A percentile compares a stretch with the other conserved stretches of the same genome.
Conservation (phyloP, 139 green algal species). For the Diplosphaera chodatii region DNA sequence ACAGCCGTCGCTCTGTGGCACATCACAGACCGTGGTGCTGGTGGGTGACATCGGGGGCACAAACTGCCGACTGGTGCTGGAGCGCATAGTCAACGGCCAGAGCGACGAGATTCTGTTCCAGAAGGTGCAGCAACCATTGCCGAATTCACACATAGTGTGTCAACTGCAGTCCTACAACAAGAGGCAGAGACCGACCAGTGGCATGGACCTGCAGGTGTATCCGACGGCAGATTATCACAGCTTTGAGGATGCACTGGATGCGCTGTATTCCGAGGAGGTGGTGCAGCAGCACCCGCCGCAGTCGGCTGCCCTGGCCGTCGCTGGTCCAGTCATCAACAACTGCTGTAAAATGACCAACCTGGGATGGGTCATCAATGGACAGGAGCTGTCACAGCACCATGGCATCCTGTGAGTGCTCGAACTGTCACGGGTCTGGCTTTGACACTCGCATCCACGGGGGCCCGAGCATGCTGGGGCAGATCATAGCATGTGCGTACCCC, state of each 20-base stretch:
- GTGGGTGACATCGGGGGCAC: slow-evolving; percentile 91
- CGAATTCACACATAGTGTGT: too few species aligned
- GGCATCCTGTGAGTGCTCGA: slow-evolving; percentile 24
- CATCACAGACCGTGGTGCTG: slow-evolving; percentile 42
- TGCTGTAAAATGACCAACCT: slow-evolving; percentile 87
- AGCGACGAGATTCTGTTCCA: slow-evolving; percentile 31
- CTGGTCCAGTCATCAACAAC: slow-evolving; percentile 73
- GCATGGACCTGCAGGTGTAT: slow-evolving; percentile 44
- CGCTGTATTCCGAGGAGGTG: slow-evolving; percentile 19
- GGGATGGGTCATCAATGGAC: slow-evolving; percentile 68
- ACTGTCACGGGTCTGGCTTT: too few species aligned
- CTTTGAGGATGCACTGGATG: slow-evolving; percentile 48
- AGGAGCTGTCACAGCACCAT: slow-evolving; percentile 6
- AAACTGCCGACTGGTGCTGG: slow-evolving; percentile 81
- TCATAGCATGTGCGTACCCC: not conserved
- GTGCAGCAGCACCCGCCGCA: slow-evolving; percentile 21
- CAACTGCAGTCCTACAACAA: not conserved
- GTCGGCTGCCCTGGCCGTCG: slow-evolving; percentile 62
- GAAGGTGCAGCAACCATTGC: too few species aligned
- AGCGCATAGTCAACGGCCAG: slow-evolving; percentile 29
- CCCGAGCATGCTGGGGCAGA: too few species aligned
- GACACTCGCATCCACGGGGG: too few species aligned
- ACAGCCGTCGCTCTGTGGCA: too few species aligned
- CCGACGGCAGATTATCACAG: slow-evolving; percentile 40
- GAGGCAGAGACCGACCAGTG: not conserved